Conservation (phyloP, 805 yeast species). For the Candida ficus region DNA sequence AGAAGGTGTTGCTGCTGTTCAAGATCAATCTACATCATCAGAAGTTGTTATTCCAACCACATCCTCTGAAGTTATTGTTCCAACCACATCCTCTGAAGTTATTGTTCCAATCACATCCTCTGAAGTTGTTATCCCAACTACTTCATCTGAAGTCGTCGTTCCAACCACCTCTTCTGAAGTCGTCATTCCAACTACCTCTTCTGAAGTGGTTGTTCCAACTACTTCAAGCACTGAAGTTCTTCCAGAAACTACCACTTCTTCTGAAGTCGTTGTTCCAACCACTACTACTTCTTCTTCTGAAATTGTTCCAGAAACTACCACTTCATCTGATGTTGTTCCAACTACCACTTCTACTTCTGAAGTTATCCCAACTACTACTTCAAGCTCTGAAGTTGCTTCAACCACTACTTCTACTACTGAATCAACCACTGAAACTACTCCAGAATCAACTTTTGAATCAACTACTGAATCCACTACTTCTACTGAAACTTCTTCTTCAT, state of each 20-base stretch:
- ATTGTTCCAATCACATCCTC: background rate
- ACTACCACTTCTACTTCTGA: background rate
- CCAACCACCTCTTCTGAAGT: no score
- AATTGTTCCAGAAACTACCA: background rate
- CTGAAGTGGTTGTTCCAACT: background rate
- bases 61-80: background rate
- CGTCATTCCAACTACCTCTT: background rate
- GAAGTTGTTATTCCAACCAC: background rate
- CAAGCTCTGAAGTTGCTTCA: background rate
- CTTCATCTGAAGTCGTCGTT: background rate
- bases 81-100: background rate
- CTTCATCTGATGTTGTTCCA: background rate
- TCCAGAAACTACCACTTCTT: background rate
- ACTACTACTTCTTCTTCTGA: background rate
- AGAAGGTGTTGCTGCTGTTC: no score
- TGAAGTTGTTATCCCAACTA: background rate
- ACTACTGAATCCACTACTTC: background rate
- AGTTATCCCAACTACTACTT: background rate
- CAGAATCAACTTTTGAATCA: background rate
- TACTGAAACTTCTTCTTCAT: background rate
- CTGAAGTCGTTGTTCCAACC: background rate
- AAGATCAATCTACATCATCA: no score
- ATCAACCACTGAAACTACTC: background rate
- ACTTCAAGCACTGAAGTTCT: background rate
- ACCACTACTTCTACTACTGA: background rate